Conservation (phyloP, 2,329 filamentous ascomycete genomes). For the Arthrinium puccinioides region DNA sequence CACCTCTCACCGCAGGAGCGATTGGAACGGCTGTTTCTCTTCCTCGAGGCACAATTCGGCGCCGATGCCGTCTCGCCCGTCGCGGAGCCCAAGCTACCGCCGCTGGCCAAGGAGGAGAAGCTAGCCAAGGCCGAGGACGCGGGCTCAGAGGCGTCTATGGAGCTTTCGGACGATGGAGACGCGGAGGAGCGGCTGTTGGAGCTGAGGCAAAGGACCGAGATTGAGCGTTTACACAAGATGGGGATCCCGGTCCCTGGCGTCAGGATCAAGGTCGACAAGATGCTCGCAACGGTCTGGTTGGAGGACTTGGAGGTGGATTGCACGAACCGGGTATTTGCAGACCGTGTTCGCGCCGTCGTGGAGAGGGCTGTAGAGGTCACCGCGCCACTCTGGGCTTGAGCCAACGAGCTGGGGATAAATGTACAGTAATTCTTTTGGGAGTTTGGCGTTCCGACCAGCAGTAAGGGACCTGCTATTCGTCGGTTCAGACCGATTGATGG, state of each 20-base stretch:
- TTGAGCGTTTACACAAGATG: constrained; percentile 70
- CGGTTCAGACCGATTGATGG: too few species aligned
- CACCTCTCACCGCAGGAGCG: constrained; percentile 67
- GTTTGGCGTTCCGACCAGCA: too few species aligned
- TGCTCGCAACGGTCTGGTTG: constrained; percentile 82
- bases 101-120: constrained; percentile 26
- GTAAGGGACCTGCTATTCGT: too few species aligned
- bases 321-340: constrained; percentile 66
- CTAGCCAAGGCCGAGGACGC: constrained; percentile 23
- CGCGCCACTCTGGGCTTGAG: constrained; percentile 60
- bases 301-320: constrained; percentile 90
- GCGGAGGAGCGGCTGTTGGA: constrained; percentile 38
- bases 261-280: constrained; percentile 79
- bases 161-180: constrained; percentile 26
- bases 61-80: constrained; percentile 75
- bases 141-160: constrained; percentile 28
- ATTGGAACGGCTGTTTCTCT: constrained; percentile 82
- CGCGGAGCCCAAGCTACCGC: constrained; percentile 50
- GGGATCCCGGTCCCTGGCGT: constrained; percentile 90
- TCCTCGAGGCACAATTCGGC: constrained; percentile 95
- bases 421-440: too few species aligned
- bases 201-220: constrained; percentile 56
- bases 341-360: constrained; percentile 81
- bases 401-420: background rate
- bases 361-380: constrained; percentile 86